Conservation (phyloP, 2,329 filamentous ascomycete species). For the Fusarium sublunatum region DNA sequence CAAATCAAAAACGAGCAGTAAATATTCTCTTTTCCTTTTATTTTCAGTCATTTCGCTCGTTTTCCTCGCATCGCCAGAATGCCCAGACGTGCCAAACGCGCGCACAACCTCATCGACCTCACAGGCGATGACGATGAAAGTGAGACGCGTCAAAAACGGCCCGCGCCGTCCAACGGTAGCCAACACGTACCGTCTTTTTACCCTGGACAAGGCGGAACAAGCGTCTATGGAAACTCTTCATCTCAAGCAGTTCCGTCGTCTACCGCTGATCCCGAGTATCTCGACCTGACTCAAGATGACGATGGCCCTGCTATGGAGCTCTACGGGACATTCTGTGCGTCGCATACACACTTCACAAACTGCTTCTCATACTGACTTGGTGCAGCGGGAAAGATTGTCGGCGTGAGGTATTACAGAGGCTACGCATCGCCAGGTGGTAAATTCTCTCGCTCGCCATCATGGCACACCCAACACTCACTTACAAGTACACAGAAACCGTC, state of each 20-base stretch:
- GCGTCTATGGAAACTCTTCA: slow-evolving; percentile 24
- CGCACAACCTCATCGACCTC: slow-evolving; percentile 55
- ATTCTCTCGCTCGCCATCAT: not conserved
- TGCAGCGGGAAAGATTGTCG: slow-evolving; percentile 62
- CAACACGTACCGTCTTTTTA: slow-evolving; percentile 8
- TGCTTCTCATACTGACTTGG: slow-evolving; percentile 19
- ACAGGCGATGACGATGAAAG: slow-evolving; percentile 52
- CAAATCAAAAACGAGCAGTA: not conserved
- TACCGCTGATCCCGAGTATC: slow-evolving; percentile 51
- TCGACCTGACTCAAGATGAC: slow-evolving; percentile 59
- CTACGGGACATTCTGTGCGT: slow-evolving; percentile 60
- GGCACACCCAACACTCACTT: slow-evolving; percentile 12
- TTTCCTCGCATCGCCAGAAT: slow-evolving; percentile 18
- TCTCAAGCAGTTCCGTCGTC: slow-evolving; percentile 33
- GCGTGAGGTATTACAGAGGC: slow-evolving; percentile 70
- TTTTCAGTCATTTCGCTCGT: no score
- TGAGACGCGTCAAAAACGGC: slow-evolving; percentile 45
- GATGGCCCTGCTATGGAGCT: slow-evolving; percentile 57
- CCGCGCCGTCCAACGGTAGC: slow-evolving; percentile 26
- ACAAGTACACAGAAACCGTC: slow-evolving; percentile 62
- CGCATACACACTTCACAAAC: not conserved
- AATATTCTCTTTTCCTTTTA: no score
- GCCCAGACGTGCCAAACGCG: slow-evolving; percentile 51
- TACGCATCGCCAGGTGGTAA: slow-evolving; percentile 66
- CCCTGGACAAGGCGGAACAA: slow-evolving; percentile 38